Evolutionary conservation across 2,329 filamentous ascomycete species (phyloP), one percentile per base, ranked within the genome.

Genomic region (Neoascochyta sp.): DNA sequence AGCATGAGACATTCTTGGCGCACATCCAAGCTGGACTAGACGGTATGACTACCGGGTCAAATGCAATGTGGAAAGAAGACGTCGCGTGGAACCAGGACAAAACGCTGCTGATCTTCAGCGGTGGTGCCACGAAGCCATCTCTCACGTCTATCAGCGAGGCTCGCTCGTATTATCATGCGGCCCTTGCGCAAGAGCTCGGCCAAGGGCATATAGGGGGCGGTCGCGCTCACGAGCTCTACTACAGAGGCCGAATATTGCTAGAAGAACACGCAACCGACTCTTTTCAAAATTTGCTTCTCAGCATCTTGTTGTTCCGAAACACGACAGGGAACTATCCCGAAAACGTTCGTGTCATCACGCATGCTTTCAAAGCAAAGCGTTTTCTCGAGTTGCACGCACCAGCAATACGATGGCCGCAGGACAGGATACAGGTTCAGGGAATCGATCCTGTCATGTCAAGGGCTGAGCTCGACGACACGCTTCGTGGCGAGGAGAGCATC

Each of bases 231-330:
- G 12, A 48, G 29, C 27, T 63, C 33, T 70, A 65, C 34, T 43
- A 36, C 18, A 47, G 50, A 15, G 50, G 54, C 17, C 67, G 68
- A 14, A 66, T 86, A 11, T 54, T 76, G 0, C 52, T 77, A 2
- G 88, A 95, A 54, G 74, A 80, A 7, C 71, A 75, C 32, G 86
- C 89, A 0, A 78, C 90, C 1, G 89, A 95, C 61, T 90, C 83
- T 2, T 90, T 86, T 53, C 81, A 88, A 55, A 95, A 95, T 55
- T 65, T 95, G 4, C 64, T 94, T 10, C 88, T 89, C 57, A 83
- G 82, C 9, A 67, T 94, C 50, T 69, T 82, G 41, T 67, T 70
- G 3, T 76, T 74, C 36, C 51, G 58, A 4, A 53, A 57, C 16
- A 52, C 51, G 3, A 59, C 54, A 2, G 65, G 65, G 4, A 29